Evolutionary conservation across 345 rosid genomes (phyloP).

Genomic region (Moringa oleifera): DNA sequence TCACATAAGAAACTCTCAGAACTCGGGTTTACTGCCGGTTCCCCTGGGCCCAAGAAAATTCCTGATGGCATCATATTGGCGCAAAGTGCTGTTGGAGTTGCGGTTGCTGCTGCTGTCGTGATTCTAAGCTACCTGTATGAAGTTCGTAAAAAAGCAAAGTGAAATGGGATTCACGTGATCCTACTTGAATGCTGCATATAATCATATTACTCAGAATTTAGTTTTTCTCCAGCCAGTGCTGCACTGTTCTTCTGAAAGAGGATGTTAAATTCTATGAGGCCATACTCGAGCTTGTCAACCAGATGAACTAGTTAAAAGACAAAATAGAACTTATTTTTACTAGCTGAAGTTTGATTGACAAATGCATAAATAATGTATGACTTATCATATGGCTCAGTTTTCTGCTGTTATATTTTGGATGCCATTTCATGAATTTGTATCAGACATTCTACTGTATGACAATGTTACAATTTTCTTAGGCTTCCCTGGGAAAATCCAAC

Average conservation of each 20-base stretch:
- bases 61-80: slow-evolving; percentile 55
- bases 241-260: neutral
- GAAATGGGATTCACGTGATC: slow-evolving; percentile 8
- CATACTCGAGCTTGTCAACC: neutral
- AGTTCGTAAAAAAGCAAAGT: slow-evolving; percentile 64
- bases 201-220: neutral
- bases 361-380: too few relatives aligned
- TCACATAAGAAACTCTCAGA: slow-evolving; percentile 93
- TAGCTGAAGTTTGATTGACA: neutral
- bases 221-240: neutral
- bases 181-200: neutral
- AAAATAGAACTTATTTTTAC: neutral
- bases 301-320: neutral
- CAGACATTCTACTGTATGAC: too few relatives aligned
- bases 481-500: too few relatives aligned
- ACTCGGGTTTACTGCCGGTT: slow-evolving; percentile 55
- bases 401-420: too few relatives aligned
- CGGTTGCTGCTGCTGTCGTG: slow-evolving; percentile 77
- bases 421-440: too few relatives aligned
- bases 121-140: slow-evolving; percentile 75
- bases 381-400: too few relatives aligned
- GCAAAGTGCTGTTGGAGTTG: slow-evolving; percentile 80
- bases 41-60: slow-evolving; percentile 35
- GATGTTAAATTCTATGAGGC: neutral
- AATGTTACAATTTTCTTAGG: too few relatives aligned